A percentile compares a stretch with the other conserved stretches of the same genome.
phyloP scores from a whole-genome alignment of 352 stramenopile genomes.

The Pythium utonaiense region DNA sequence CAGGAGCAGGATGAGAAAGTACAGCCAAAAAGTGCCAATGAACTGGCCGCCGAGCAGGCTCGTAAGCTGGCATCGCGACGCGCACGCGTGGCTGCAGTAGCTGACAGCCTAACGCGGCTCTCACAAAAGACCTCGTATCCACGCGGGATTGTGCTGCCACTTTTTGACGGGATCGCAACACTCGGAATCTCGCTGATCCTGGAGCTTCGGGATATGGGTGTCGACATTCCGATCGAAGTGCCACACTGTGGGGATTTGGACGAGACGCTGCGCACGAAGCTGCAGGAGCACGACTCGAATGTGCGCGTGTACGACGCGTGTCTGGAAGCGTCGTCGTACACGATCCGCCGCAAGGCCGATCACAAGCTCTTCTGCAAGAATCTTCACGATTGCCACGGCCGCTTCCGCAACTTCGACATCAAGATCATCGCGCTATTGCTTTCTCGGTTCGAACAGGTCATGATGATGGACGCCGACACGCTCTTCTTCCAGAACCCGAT shows the following conservation, averaged over 20 bases:
- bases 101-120: constrained; percentile 9
- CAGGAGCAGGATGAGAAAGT: not conserved
- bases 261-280: constrained; percentile 26
- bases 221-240: constrained; percentile 64
- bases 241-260: constrained; percentile 66
- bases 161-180: constrained; percentile 58
- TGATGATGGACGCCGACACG: constrained; percentile 75
- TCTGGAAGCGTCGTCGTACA: constrained; percentile 26
- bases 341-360: not conserved
- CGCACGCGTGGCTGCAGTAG: constrained; percentile 7
- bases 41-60: not conserved
- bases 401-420: constrained; percentile 59
- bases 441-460: constrained; percentile 67
- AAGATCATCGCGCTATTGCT: constrained; percentile 63
- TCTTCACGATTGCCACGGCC: constrained; percentile 38
- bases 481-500: constrained; percentile 63
- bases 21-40: not conserved
- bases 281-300: constrained; percentile 33
- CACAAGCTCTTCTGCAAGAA: constrained; percentile 47
- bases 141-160: constrained; percentile 55
- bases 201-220: constrained; percentile 40
- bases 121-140: constrained; percentile 27
- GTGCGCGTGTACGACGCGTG: constrained; percentile 70
- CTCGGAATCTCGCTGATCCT: constrained; percentile 61
- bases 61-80: not conserved